Conservation (phyloP, 164 flowering plant genomes). For the Berberis thunbergii region DNA sequence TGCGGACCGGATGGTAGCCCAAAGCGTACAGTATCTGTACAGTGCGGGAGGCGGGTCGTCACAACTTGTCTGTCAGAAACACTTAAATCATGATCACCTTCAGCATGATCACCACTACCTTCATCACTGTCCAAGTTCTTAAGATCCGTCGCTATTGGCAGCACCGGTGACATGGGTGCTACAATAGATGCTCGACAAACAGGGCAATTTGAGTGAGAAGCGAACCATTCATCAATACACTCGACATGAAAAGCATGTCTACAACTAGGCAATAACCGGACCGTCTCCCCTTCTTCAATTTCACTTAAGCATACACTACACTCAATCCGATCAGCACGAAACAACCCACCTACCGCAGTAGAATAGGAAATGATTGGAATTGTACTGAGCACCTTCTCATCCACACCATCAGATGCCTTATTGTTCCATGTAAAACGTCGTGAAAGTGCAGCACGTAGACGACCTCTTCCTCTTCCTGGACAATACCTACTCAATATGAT, state of each 20-base stretch:
- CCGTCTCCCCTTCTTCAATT: constrained; percentile 32
- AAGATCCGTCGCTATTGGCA: neutral
- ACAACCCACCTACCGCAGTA: neutral
- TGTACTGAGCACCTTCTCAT: constrained; percentile 22
- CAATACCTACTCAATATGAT: constrained; percentile 8
- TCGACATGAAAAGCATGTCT: constrained; percentile 37
- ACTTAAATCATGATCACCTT: neutral
- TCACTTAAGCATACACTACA: constrained; percentile 49
- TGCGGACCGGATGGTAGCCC: too few species aligned
- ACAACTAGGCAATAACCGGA: constrained; percentile 38
- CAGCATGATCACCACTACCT: neutral
- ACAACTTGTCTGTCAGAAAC: too few species aligned
- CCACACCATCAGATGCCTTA: constrained; percentile 6
- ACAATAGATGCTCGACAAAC: constrained; percentile 25
- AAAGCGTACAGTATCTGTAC: too few species aligned
- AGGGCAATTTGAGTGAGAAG: constrained; percentile 33
- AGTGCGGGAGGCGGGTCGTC: too few species aligned
- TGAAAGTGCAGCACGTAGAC: neutral
- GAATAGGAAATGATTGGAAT: constrained; percentile 34
- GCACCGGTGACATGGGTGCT: neutral
- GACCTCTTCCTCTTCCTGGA: neutral
- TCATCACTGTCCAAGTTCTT: neutral
- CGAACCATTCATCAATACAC: constrained; percentile 46
- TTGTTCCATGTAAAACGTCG: neutral
- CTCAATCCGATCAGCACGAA: constrained; percentile 28